Evolutionary conservation across 768 basidiomycete genomes (phyloP).

Genomic region (Tulasnella sp.): DNA sequence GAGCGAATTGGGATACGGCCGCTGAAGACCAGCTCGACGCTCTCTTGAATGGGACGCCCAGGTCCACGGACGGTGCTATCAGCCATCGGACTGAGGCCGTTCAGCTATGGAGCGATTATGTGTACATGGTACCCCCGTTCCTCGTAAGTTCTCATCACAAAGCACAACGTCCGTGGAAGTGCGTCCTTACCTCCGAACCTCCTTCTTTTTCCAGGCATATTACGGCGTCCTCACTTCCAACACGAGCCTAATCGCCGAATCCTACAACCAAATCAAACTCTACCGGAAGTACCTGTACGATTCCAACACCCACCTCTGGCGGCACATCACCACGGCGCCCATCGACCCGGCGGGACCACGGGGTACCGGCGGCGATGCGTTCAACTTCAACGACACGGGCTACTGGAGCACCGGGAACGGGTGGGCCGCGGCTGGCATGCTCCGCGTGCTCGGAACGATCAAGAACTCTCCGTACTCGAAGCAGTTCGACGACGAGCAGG

Average conservation of each 20-base stretch:
- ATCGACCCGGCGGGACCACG: neutral
- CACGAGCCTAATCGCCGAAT: conserved; percentile 28
- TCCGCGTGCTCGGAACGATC: conserved; percentile 37
- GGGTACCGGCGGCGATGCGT: no score
- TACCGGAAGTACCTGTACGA: conserved; percentile 35
- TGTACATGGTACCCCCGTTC: conserved; percentile 35
- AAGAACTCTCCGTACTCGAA: conserved; percentile 32
- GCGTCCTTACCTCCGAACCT: neutral
- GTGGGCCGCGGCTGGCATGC: conserved; percentile 39
- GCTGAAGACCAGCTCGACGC: conserved; percentile 34
- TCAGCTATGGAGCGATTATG: conserved; percentile 33
- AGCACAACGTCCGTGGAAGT: conserved; percentile 3
- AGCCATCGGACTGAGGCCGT: conserved; percentile 37
- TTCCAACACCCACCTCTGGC: conserved; percentile 33
- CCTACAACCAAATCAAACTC: conserved; percentile 36
- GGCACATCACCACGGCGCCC: conserved; percentile 35
- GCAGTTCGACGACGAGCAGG: conserved; percentile 25
- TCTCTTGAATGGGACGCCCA: conserved; percentile 33
- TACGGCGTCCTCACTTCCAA: conserved; percentile 33
- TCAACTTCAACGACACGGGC: conserved; percentile 32
- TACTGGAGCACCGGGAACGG: conserved; percentile 38
- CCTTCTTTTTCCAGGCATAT: conserved; percentile 35
- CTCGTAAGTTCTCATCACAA: conserved; percentile 36
- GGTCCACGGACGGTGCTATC: conserved; percentile 35
- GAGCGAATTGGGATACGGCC: conserved; percentile 30